Evolutionary conservation across 2,329 filamentous ascomycete species (phyloP), one percentile per base, ranked within the genome.

Genomic region (Waltergamsia citrina): DNA sequence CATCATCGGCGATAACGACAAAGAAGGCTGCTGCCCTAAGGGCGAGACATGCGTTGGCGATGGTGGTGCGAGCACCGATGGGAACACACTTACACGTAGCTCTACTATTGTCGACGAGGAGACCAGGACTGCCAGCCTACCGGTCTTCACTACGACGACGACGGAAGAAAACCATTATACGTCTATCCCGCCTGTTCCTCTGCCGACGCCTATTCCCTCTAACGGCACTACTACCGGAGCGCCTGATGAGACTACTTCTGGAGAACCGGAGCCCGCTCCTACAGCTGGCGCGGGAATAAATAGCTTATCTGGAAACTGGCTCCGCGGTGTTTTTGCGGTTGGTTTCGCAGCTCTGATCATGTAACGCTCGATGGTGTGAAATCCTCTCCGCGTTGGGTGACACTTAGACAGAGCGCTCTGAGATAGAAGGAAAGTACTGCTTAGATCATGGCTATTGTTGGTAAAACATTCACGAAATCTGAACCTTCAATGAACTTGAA

Each of bases 11-110:
- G 18, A 32, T 18, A 32, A 32, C 29, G 27, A 16, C 27, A 15
- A 29, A 15, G 16, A 9, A 15, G 27, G 10, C 24, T 57, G 54
- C 44, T 57, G 54, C 37, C 45, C 45, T 10, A 36, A 41, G 5
- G 54, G 53, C 1, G 34, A 41, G 17, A 29, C 29, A 17, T 56
- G 54, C 41, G 34, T 35, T 24, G 53, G 50, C 8, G 37, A 37
- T 4, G 51, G 49, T 5, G 49, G 47, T 21, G 45, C 45, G 10
- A 46, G 33, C 16, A 37, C 40, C 19, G 22, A 31, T 25, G 7
- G 12, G n/a, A 33, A 18, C 32, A 31, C 26, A 5, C 10, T 24
- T 4, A 19, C 21, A 10, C 24, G 28, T 12, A 32, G 15, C 18
- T 18, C 26, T 2, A 29, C 26, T 9, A 12, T 19, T 7, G 15